These are phyloP conservation scores for Gossypioides kirkii DNA, from an alignment of 345 rosid species.

Conservation along the genomic window DNA sequence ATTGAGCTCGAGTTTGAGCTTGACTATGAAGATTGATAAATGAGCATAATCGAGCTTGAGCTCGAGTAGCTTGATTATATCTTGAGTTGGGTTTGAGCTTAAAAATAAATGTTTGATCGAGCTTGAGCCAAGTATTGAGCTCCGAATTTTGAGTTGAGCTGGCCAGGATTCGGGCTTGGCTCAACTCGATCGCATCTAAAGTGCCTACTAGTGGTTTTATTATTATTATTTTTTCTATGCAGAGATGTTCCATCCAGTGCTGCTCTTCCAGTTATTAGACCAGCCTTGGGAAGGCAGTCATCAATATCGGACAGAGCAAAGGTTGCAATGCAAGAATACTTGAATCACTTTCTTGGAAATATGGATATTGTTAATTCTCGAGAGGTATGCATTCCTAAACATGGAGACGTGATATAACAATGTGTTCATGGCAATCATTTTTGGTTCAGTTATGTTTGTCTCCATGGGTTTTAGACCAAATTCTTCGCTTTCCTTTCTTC, in stretches of 20 bases:
- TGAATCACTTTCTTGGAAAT: constrained; percentile 89
- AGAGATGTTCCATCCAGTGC: constrained; percentile 99
- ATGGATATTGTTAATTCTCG: constrained; percentile 89
- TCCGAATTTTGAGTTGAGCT: too few relatives aligned
- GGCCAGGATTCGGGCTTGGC: too few relatives aligned
- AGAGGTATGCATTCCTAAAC: constrained; percentile 52
- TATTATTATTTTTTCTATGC: constrained; percentile 29
- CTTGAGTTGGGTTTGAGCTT: too few relatives aligned
- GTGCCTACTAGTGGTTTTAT: constrained; percentile 28
- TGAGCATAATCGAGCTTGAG: too few relatives aligned
- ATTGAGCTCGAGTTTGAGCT: too few relatives aligned
- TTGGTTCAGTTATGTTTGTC: constrained; percentile 14
- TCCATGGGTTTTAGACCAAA: neutral
- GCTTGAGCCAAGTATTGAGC: too few relatives aligned
- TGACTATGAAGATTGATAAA: too few relatives aligned
- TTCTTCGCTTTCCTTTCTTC: neutral
- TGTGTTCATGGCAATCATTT: neutral
- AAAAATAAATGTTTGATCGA: too few relatives aligned
- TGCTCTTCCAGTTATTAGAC: constrained; percentile 88
- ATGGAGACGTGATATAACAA: neutral
- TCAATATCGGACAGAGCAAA: constrained; percentile 88
- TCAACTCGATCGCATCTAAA: neutral
- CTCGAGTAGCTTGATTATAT: too few relatives aligned
- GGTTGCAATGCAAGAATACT: constrained; percentile 91
- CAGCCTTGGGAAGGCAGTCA: constrained; percentile 81